Evolutionary conservation across 345 rosid species (phyloP).

Genomic region (Barbarea vulgaris): DNA sequence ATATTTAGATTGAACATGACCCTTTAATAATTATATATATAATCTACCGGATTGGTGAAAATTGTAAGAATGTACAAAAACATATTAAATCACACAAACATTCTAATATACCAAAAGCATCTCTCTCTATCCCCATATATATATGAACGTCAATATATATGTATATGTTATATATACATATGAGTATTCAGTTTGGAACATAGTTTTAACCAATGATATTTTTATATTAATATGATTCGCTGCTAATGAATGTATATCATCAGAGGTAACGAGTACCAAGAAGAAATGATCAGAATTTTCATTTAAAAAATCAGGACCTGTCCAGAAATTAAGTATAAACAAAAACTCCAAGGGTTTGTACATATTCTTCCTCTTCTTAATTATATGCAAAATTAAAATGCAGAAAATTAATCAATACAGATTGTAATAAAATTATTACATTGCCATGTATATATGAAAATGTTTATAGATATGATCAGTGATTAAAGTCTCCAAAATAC

Average conservation of each 20-base stretch:
- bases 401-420: background rate
- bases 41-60: slow-evolving; percentile 23
- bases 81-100: slow-evolving; percentile 31
- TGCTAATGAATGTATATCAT: slow-evolving; percentile 14
- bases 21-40: background rate
- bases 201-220: slow-evolving; percentile 1
- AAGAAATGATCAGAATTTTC: slow-evolving; percentile 9
- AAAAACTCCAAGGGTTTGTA: background rate
- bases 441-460: slow-evolving; percentile 6
- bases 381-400: background rate
- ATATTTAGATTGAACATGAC: background rate
- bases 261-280: slow-evolving; percentile 32
- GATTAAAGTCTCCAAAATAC: slow-evolving; percentile 39
- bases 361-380: background rate
- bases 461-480: slow-evolving; percentile 26
- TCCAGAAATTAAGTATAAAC: background rate
- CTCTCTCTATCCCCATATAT: background rate
- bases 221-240: slow-evolving; percentile 20
- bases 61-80: slow-evolving; percentile 14
- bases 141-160: background rate
- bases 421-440: background rate
- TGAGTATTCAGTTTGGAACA: background rate
- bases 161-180: background rate
- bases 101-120: background rate
- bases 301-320: background rate